These are phyloP conservation scores for Suillus tomentosus DNA, from an alignment of 768 basidiomycete genomes.

Conservation along the genomic window DNA sequence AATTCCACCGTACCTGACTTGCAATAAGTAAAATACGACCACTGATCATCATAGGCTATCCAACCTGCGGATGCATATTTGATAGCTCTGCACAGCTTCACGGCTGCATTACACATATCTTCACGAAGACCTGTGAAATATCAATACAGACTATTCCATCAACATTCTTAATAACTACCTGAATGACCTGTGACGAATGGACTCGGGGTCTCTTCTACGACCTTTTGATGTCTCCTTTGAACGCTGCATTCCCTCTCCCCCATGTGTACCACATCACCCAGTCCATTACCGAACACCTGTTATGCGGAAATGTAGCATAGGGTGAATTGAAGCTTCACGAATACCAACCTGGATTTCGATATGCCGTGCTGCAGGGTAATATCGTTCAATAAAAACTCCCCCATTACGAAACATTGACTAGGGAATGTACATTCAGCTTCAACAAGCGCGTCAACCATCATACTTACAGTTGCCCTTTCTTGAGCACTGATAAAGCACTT, in stretches of 20 bases:
- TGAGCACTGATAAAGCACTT: conserved; percentile 39
- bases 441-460: not conserved
- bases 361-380: conserved; percentile 56
- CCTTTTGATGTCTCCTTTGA: conserved; percentile 71
- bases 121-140: conserved; percentile 41
- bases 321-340: not conserved
- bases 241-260: conserved; percentile 72
- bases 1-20: conserved; percentile 67
- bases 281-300: conserved; percentile 68
- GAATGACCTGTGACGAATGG: conserved; percentile 52
- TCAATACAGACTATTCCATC: not conserved
- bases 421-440: not conserved
- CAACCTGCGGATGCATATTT: conserved; percentile 61
- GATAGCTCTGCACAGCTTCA: conserved; percentile 48
- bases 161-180: conserved; percentile 35
- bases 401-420: conserved; percentile 51
- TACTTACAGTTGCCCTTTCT: conserved; percentile 47
- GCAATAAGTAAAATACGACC: not conserved
- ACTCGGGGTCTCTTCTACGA: conserved; percentile 70
- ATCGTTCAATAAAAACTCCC: conserved; percentile 62
- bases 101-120: conserved; percentile 55
- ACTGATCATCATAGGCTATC: not conserved
- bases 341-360: conserved; percentile 61
- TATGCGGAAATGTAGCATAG: conserved; percentile 8
- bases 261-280: conserved; percentile 59